A percentile compares a stretch with the other conserved stretches of the same genome.
Conservation (phyloP, 2,329 filamentous ascomycete species). For the Phyllosticta citriasiana region DNA sequence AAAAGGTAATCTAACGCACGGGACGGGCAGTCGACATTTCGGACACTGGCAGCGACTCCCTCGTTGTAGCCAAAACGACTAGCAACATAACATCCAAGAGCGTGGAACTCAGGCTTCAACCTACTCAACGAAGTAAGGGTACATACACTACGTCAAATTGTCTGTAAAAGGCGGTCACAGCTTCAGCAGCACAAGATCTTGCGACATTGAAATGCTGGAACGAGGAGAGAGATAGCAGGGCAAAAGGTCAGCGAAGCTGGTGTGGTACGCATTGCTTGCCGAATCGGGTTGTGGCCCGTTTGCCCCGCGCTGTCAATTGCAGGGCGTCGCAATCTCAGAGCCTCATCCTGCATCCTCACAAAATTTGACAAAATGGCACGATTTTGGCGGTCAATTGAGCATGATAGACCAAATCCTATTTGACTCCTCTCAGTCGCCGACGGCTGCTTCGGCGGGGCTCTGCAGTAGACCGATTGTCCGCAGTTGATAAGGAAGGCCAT, state of each 20-base stretch:
- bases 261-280: neutral
- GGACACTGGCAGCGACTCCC: neutral
- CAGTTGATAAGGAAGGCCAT: neutral
- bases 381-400: neutral
- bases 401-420: neutral
- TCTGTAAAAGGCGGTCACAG: neutral
- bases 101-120: neutral
- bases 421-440: slow-evolving; percentile 44
- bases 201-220: neutral
- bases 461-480: slow-evolving; percentile 17
- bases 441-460: slow-evolving; percentile 40
- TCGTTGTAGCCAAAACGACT: neutral
- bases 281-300: neutral
- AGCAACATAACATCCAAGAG: neutral
- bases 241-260: neutral
- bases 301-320: neutral
- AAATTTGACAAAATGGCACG: neutral
- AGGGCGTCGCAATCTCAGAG: neutral
- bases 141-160: neutral
- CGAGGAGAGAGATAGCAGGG: neutral
- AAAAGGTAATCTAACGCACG: neutral
- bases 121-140: neutral
- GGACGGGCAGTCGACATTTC: neutral
- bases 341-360: neutral
- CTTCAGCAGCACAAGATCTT: neutral